Percentiles rank a stretch among this genome's conserved stretches.
Conservation (phyloP, 495 filamentous ascomycete genomes). For the Halenospora varia region DNA sequence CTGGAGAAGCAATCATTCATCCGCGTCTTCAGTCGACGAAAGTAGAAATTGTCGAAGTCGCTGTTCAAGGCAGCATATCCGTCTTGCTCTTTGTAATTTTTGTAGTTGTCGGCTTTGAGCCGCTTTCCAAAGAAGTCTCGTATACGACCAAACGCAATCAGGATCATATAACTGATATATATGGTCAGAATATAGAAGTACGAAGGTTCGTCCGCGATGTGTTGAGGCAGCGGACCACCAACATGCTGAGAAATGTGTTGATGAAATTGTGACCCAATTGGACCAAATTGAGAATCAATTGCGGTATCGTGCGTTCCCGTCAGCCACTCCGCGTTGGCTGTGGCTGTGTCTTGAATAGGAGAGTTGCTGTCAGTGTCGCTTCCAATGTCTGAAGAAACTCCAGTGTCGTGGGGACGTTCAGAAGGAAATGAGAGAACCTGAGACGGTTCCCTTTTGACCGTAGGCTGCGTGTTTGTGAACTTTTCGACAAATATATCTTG, state of each 20-base stretch:
- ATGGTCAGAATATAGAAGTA: conserved; percentile 94
- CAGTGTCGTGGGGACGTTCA: no score
- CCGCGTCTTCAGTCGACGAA: conserved; percentile 80
- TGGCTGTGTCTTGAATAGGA: not conserved
- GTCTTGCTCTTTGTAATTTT: conserved; percentile 71
- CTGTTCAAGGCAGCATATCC: conserved; percentile 95
- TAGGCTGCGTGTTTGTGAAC: no score
- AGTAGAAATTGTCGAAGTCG: conserved; percentile 97
- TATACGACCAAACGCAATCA: conserved; percentile 89
- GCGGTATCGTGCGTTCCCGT: no score
- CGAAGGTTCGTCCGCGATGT: conserved; percentile 88
- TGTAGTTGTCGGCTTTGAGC: conserved; percentile 74
- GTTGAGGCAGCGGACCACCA: conserved; percentile 71
- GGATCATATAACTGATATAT: conserved; percentile 90
- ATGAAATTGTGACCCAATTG: conserved; percentile 72
- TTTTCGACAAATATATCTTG: not conserved
- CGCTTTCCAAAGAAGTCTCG: conserved; percentile 96
- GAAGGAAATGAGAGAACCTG: no score
- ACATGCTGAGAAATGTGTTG: conserved; percentile 78
- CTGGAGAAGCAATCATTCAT: conserved; percentile 94
- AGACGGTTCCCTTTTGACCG: no score
- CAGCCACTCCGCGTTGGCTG: not conserved
- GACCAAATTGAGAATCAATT: conserved; percentile 84
- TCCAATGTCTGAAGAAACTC: no score
- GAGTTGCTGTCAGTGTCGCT: no score